A percentile compares a stretch with the other conserved stretches of the same genome.
phyloP scores from a whole-genome alignment of 1,284 basidiomycete species.

The Coniferiporia weirii region DNA sequence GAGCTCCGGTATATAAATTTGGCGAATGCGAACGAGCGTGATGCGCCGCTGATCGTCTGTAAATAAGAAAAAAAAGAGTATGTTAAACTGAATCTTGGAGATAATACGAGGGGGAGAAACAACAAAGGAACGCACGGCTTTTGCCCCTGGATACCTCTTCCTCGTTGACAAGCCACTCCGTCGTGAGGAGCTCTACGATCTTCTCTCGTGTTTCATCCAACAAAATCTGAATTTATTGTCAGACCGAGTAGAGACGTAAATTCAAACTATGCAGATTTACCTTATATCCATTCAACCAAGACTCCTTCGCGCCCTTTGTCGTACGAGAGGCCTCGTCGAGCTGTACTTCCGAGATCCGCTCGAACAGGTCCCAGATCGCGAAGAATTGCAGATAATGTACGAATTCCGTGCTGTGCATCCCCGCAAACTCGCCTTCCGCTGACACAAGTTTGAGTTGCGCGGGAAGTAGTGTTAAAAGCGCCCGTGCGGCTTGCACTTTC shows the following conservation, averaged over 20 bases:
- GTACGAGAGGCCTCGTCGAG: slow-evolving; percentile 46
- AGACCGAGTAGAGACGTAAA: background rate
- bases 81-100: background rate
- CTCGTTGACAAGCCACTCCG: slow-evolving; percentile 67
- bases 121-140: slow-evolving; percentile 31
- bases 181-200: slow-evolving; percentile 62
- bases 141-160: slow-evolving; percentile 31
- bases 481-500: slow-evolving; percentile 65
- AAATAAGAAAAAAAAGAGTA: slow-evolving; percentile 12
- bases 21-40: slow-evolving; percentile 78
- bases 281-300: slow-evolving; percentile 61
- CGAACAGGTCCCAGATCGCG: slow-evolving; percentile 59
- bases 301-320: slow-evolving; percentile 51
- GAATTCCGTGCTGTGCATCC: slow-evolving; percentile 64
- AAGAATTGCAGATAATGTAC: slow-evolving; percentile 73
- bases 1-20: slow-evolving; percentile 89
- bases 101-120: background rate
- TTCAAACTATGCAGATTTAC: slow-evolving; percentile 28
- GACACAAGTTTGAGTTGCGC: slow-evolving; percentile 50
- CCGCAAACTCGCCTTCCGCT: slow-evolving; percentile 37
- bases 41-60: slow-evolving; percentile 52
- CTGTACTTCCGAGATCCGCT: slow-evolving; percentile 52
- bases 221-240: slow-evolving; percentile 35
- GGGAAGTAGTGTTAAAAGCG: slow-evolving; percentile 63
- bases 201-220: slow-evolving; percentile 56